These are phyloP conservation scores for Ceratocystis alfenasii DNA, from an alignment of 2,329 filamentous ascomycete genomes.

Conservation along the genomic window DNA sequence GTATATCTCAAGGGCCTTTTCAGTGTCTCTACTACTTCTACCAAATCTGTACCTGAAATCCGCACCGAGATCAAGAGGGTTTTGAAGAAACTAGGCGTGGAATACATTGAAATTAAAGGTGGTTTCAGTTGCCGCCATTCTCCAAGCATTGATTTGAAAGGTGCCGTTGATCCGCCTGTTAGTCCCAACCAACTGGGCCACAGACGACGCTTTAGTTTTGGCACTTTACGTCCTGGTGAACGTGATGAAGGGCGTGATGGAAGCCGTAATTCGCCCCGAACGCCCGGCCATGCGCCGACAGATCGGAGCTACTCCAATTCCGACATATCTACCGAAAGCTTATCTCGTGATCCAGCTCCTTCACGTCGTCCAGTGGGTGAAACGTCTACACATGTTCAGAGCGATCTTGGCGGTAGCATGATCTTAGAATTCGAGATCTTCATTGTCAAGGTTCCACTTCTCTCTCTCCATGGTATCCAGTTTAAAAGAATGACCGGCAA, in stretches of 20 bases:
- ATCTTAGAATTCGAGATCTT: constrained; percentile 87
- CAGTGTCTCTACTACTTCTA: constrained; percentile 92
- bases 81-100: constrained; percentile 74
- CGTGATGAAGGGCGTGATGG: constrained; percentile 60
- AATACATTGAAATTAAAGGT: constrained; percentile 82
- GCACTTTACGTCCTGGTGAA: constrained; percentile 50
- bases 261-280: constrained; percentile 31
- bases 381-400: constrained; percentile 84
- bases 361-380: constrained; percentile 49
- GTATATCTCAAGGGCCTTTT: constrained; percentile 95
- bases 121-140: constrained; percentile 82
- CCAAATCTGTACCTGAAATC: constrained; percentile 75
- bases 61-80: constrained; percentile 84
- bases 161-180: constrained; percentile 52
- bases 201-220: constrained; percentile 72
- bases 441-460: constrained; percentile 90
- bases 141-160: constrained; percentile 79
- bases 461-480: constrained; percentile 88
- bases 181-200: constrained; percentile 46
- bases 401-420: constrained; percentile 73
- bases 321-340: constrained; percentile 71
- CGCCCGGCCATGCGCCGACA: constrained; percentile 34
- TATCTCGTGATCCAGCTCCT: constrained; percentile 40
- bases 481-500: constrained; percentile 95
- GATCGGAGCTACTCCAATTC: constrained; percentile 75